A percentile compares a stretch with the other conserved stretches of the same genome.
phyloP scores from a whole-genome alignment of 208 protist species.

The Wallacemonas sp. region DNA sequence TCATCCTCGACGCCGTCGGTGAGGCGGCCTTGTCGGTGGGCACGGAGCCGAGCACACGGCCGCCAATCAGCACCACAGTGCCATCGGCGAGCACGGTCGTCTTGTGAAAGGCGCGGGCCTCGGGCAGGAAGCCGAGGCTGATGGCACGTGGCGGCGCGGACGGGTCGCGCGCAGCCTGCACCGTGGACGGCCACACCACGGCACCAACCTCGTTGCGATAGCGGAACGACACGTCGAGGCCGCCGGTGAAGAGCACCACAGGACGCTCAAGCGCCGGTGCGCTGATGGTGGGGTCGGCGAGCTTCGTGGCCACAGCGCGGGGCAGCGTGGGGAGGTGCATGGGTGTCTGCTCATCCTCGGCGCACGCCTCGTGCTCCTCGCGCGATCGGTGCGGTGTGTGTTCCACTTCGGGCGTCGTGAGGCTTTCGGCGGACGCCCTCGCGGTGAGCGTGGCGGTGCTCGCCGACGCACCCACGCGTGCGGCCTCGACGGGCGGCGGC shows the following conservation, averaged over 20 bases:
- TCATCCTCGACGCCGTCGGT: not conserved
- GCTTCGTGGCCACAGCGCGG: too few relatives aligned
- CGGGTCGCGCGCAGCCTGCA: not conserved
- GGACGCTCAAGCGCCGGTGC: conserved; percentile 5
- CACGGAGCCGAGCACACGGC: conserved; percentile 16
- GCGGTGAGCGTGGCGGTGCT: not conserved
- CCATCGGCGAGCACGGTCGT: conserved; percentile 43
- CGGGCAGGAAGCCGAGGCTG: conserved; percentile 51
- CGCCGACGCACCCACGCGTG: not conserved
- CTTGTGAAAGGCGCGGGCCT: conserved; percentile 64
- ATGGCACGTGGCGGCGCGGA: conserved; percentile 13
- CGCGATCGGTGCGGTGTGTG: not conserved
- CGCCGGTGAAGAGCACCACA: conserved; percentile 52
- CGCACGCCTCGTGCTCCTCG: conserved; percentile 14
- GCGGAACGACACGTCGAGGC: conserved; percentile 55
- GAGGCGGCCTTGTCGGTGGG: conserved; percentile 20
- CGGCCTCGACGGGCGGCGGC: conserved; percentile 11
- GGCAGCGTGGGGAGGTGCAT: not conserved
- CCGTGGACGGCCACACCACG: conserved; percentile 45
- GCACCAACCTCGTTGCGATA: conserved; percentile 49
- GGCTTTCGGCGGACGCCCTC: not conserved
- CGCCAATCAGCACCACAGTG: conserved; percentile 68
- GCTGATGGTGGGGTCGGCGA: too few relatives aligned
- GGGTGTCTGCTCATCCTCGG: not conserved
- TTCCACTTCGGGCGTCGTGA: conserved; percentile 20